A percentile compares a stretch with the other conserved stretches of the same genome.
phyloP scores from a whole-genome alignment of 2,329 filamentous ascomycete species.

The Waltergamsia citrina region DNA sequence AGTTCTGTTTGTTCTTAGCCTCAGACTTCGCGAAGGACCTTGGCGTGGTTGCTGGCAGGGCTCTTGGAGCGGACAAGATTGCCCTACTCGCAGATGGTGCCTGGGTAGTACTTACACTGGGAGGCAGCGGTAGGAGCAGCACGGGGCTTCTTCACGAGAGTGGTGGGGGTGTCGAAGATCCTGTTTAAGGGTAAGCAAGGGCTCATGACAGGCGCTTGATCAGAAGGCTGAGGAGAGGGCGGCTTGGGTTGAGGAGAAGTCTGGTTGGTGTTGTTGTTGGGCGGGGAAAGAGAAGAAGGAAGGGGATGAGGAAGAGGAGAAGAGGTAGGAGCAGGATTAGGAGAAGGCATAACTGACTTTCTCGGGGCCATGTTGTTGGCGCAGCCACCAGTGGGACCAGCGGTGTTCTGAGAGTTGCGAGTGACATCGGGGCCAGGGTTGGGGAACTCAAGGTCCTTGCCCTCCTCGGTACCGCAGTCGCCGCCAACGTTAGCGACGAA shows the following conservation, averaged over 20 bases:
- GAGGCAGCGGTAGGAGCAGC: no score
- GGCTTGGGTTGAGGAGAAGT: no score
- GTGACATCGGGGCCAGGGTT: slow-evolving; percentile 49
- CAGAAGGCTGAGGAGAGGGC: neutral
- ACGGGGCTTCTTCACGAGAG: no score
- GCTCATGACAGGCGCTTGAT: neutral
- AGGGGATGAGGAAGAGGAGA: slow-evolving; percentile 1
- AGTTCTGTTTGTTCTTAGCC: no score
- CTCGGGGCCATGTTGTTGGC: slow-evolving; percentile 10
- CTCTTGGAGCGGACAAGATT: no score
- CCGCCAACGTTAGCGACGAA: slow-evolving; percentile 62
- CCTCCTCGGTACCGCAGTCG: slow-evolving; percentile 48
- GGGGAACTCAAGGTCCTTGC: slow-evolving; percentile 54
- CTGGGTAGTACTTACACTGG: no score
- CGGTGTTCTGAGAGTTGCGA: slow-evolving; percentile 20
- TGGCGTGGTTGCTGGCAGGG: no score
- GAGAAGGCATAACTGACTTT: slow-evolving; percentile 10
- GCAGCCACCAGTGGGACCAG: slow-evolving; percentile 20
- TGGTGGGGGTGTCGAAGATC: no score
- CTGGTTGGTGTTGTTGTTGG: no score
- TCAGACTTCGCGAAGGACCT: no score
- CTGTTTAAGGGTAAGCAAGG: no score
- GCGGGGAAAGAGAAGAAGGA: slow-evolving; percentile 1
- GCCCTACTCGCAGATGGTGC: no score
- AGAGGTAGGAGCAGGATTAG: slow-evolving; percentile 13